phyloP scores from a whole-genome alignment of 2,329 filamentous ascomycete genomes.

The Xylaria polymorpha region DNA sequence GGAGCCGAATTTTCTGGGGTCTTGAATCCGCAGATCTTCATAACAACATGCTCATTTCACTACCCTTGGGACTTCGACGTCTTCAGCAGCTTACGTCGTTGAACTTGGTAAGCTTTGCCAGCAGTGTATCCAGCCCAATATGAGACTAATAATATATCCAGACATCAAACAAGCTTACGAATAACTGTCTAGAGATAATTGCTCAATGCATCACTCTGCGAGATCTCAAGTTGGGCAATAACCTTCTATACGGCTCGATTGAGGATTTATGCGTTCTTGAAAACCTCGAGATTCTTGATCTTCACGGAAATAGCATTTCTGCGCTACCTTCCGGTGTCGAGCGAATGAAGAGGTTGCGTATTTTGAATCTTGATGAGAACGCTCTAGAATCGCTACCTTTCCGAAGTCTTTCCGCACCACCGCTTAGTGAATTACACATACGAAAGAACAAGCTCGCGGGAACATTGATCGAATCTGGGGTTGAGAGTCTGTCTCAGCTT shows the following conservation, averaged over 20 bases:
- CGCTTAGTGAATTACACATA: constrained; percentile 77
- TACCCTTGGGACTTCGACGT: constrained; percentile 81
- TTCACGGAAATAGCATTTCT: constrained; percentile 83
- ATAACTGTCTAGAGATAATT: constrained; percentile 77
- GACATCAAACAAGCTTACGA: constrained; percentile 84
- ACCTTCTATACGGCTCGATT: constrained; percentile 76
- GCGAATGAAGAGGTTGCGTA: constrained; percentile 75
- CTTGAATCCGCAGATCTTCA: constrained; percentile 87
- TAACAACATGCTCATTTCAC: constrained; percentile 77
- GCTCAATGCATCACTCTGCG: constrained; percentile 77
- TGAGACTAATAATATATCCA: constrained; percentile 53
- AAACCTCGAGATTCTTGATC: constrained; percentile 81
- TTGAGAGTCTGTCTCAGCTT: constrained; percentile 70
- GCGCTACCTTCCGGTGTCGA: constrained; percentile 74
- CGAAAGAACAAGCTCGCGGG: constrained; percentile 83
- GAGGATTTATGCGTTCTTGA: constrained; percentile 72
- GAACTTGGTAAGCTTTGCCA: constrained; percentile 72
- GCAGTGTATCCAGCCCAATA: neutral
- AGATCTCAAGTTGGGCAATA: constrained; percentile 85
- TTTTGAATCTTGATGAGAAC: constrained; percentile 85
- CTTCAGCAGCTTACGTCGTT: constrained; percentile 80
- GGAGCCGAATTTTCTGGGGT: constrained; percentile 82
- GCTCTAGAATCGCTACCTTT: constrained; percentile 78
- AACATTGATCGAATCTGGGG: constrained; percentile 72
- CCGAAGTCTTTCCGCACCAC: constrained; percentile 72